These are phyloP conservation scores for Colletotrichum lini DNA, from an alignment of 2,329 filamentous ascomycete genomes.

Conservation along the genomic window DNA sequence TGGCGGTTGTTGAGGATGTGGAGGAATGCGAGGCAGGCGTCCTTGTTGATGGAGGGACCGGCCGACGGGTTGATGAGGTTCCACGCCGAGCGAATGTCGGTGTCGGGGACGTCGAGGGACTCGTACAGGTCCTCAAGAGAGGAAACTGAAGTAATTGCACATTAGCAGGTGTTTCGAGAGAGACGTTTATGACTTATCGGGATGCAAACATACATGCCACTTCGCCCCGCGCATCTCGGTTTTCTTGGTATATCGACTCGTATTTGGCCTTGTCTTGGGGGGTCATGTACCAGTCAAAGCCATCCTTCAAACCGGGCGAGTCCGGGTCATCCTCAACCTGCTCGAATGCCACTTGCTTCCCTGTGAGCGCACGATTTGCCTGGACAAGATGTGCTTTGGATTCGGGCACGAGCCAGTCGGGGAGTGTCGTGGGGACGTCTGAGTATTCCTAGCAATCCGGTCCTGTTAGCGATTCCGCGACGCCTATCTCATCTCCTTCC, in stretches of 20 bases:
- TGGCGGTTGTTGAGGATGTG: constrained; percentile 97
- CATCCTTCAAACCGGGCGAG: constrained; percentile 88
- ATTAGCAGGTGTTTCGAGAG: constrained; percentile 5
- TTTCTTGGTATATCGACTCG: constrained; percentile 96
- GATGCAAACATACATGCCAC: constrained; percentile 74
- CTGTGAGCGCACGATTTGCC: constrained; percentile 83
- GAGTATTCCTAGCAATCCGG: constrained; percentile 78
- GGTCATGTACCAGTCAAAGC: constrained; percentile 99
- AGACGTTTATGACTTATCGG: not conserved
- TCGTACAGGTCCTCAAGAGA: constrained; percentile 88
- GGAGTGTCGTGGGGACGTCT: constrained; percentile 87
- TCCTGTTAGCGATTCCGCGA: constrained; percentile 20
- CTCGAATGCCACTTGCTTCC: constrained; percentile 87
- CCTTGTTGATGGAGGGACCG: constrained; percentile 87
- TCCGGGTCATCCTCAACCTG: constrained; percentile 87
- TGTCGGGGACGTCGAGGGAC: constrained; percentile 80
- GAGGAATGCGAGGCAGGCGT: constrained; percentile 93
- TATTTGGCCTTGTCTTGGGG: constrained; percentile 93
- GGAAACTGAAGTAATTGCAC: constrained; percentile 69
- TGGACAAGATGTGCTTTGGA: constrained; percentile 93
- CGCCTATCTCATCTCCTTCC: not conserved
- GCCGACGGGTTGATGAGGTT: constrained; percentile 97
- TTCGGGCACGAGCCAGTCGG: constrained; percentile 97
- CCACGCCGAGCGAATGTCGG: constrained; percentile 92
- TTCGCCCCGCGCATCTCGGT: constrained; percentile 88